A percentile compares a stretch with the other conserved stretches of the same genome.
Evolutionary conservation across 306 rosid species (phyloP).

Genomic region (Lathyrus oleraceus): DNA sequence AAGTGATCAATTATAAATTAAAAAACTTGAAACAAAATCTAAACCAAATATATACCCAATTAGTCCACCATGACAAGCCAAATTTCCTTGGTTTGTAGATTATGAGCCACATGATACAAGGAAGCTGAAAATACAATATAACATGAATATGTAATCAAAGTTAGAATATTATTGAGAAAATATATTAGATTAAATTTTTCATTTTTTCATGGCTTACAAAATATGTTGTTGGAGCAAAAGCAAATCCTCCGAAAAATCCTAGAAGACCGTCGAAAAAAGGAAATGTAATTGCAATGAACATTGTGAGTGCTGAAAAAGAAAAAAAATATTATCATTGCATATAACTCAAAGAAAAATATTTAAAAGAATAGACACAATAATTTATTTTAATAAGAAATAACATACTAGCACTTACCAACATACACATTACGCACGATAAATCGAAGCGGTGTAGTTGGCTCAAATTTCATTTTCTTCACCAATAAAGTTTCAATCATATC

Average conservation of each 20-base stretch:
- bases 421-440: constrained; percentile 61
- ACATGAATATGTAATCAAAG: neutral
- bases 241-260: constrained; percentile 83
- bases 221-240: constrained; percentile 86
- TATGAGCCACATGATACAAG: constrained; percentile 81
- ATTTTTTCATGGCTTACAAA: constrained; percentile 50
- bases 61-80: constrained; percentile 72
- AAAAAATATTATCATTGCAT: neutral
- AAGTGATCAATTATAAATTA: neutral
- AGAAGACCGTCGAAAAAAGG: constrained; percentile 80
- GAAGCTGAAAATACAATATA: constrained; percentile 59
- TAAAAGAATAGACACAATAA: neutral
- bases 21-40: neutral
- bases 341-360: neutral
- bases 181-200: neutral
- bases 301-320: constrained; percentile 61
- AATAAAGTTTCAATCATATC: constrained; percentile 82
- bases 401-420: constrained; percentile 86
- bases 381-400: neutral
- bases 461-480: constrained; percentile 63
- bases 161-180: neutral
- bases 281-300: constrained; percentile 71
- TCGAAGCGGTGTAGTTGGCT: constrained; percentile 60
- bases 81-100: constrained; percentile 73
- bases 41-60: constrained; percentile 59